Evolutionary conservation across 2,329 filamentous ascomycete species (phyloP).

Genomic region (Fusarium denticulatum): DNA sequence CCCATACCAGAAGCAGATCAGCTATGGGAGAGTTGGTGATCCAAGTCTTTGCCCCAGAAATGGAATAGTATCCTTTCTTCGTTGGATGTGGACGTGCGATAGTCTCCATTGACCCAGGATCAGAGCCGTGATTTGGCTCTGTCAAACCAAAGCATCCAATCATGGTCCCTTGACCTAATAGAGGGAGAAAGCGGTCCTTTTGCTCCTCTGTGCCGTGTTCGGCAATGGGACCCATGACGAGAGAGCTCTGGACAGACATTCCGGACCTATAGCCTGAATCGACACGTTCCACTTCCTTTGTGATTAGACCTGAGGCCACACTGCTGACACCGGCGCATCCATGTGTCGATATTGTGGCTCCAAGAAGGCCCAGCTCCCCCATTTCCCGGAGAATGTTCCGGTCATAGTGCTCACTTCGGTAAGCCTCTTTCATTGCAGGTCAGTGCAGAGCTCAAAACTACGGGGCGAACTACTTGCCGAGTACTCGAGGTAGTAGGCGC

Average conservation of each 20-base stretch:
- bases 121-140: constrained; percentile 91
- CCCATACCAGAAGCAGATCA: constrained; percentile 89
- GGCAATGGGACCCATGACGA: constrained; percentile 92
- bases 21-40: constrained; percentile 93
- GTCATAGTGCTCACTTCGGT: constrained; percentile 85
- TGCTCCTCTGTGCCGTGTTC: constrained; percentile 85
- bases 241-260: constrained; percentile 93
- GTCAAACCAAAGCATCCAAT: constrained; percentile 91
- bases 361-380: constrained; percentile 86
- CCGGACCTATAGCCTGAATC: constrained; percentile 91
- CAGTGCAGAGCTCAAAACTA: neutral
- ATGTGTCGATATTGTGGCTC: constrained; percentile 85
- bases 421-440: constrained; percentile 68
- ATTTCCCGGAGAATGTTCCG: constrained; percentile 85
- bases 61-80: constrained; percentile 80
- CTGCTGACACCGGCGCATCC: constrained; percentile 87
- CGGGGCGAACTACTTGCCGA: constrained; percentile 65
- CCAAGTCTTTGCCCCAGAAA: constrained; percentile 91
- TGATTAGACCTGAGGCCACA: constrained; percentile 88
- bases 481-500: constrained; percentile 80
- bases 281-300: constrained; percentile 86
- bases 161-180: constrained; percentile 81
- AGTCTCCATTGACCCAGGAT: constrained; percentile 91
- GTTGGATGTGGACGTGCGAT: constrained; percentile 81
- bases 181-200: constrained; percentile 82